Conservation (phyloP, 2,329 filamentous ascomycete genomes). For the Endocalyx cinctus region DNA sequence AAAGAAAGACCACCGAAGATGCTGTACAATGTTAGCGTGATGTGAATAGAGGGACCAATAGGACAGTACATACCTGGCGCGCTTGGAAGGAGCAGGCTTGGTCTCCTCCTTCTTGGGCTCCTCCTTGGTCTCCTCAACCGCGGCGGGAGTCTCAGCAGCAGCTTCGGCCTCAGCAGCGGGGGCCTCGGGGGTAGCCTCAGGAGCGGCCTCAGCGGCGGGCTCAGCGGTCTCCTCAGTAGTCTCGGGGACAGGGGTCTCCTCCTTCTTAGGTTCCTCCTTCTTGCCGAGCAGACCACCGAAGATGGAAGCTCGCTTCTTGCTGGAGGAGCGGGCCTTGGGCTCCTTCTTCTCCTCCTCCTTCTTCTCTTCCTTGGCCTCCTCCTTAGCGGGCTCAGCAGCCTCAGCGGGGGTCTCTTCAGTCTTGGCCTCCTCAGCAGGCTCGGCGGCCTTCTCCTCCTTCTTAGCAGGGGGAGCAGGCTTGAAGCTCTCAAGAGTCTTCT, state of each 20-base stretch:
- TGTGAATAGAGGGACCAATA: no score
- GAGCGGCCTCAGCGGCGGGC: constrained; percentile 29
- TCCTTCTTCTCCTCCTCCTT: constrained; percentile 54
- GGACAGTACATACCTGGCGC: constrained; percentile 47
- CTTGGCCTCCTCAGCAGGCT: constrained; percentile 34
- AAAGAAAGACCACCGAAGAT: constrained; percentile 51
- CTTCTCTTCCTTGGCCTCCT: constrained; percentile 37
- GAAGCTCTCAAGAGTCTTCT: constrained; percentile 71
- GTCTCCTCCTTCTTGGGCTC: constrained; percentile 33
- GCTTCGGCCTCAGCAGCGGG: constrained; percentile 25
- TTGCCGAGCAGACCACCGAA: constrained; percentile 55
- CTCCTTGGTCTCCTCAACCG: constrained; percentile 26
- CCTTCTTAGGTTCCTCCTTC: constrained; percentile 45
- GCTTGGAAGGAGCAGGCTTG: constrained; percentile 43
- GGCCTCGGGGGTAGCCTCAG: constrained; percentile 25
- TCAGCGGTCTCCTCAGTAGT: constrained; percentile 35
- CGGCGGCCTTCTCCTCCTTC: constrained; percentile 42
- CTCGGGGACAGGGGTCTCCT: constrained; percentile 30
- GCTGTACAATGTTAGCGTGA: constrained; percentile 30
- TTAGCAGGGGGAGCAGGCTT: constrained; percentile 42
- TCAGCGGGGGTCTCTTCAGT: constrained; percentile 31
- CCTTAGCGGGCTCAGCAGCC: constrained; percentile 25
- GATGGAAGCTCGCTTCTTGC: constrained; percentile 62
- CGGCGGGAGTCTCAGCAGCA: constrained; percentile 29
- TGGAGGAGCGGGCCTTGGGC: constrained; percentile 58